A percentile compares a stretch with the other conserved stretches of the same genome.
These are phyloP conservation scores for Verticillium albo-atrum DNA, from an alignment of 2,329 filamentous ascomycete genomes.

Conservation along the genomic window DNA sequence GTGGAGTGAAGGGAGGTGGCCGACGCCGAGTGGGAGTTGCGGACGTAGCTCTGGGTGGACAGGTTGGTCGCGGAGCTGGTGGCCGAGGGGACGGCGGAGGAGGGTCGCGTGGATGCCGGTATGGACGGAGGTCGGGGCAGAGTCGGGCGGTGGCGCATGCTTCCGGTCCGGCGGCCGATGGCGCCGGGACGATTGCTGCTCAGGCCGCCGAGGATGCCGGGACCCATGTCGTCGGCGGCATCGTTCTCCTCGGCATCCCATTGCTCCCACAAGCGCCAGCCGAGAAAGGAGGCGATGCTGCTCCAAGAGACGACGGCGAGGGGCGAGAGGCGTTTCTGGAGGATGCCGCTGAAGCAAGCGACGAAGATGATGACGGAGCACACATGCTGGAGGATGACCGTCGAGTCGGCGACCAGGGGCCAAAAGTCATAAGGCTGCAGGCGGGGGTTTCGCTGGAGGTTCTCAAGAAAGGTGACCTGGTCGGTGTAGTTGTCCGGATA, in stretches of 20 bases:
- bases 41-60: conserved; percentile 14
- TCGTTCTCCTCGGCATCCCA: conserved; percentile 75
- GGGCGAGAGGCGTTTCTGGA: conserved; percentile 80
- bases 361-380: conserved; percentile 93
- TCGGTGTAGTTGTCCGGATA: conserved; percentile 99
- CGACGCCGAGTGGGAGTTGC: conserved; percentile 41
- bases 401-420: conserved; percentile 91
- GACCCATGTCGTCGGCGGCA: conserved; percentile 32
- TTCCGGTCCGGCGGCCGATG: conserved; percentile 11
- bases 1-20: conserved; percentile 49
- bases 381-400: conserved; percentile 94
- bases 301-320: conserved; percentile 85
- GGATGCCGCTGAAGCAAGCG: conserved; percentile 89
- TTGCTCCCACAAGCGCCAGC: conserved; percentile 87
- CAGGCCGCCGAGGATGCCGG: conserved; percentile 1
- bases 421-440: conserved; percentile 97
- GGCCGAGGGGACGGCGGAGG: not conserved
- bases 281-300: conserved; percentile 75
- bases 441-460: conserved; percentile 89
- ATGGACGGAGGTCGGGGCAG: not conserved
- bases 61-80: not conserved
- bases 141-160: conserved; percentile 15
- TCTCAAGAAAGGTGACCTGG: conserved; percentile 92
- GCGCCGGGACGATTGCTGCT: not conserved
- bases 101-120: not conserved